Evolutionary conservation across 805 yeast genomes (phyloP).

Genomic region (Candida qinlingensis): DNA sequence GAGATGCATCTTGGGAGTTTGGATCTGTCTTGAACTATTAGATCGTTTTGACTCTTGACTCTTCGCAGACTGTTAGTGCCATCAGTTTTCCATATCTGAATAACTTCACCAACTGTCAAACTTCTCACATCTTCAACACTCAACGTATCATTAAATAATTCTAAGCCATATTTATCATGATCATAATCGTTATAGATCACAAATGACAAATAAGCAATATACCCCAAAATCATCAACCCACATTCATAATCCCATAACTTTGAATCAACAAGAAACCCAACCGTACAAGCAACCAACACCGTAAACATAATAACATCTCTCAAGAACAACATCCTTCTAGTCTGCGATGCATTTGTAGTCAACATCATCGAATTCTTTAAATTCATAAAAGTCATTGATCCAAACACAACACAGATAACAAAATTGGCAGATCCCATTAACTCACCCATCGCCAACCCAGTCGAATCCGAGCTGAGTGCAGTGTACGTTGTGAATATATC

Average conservation of each 20-base stretch:
- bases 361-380: constrained; percentile 42
- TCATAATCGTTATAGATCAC: neutral
- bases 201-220: constrained; percentile 49
- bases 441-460: constrained; percentile 82
- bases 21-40: neutral
- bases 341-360: neutral
- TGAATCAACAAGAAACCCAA: constrained; percentile 53
- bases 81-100: neutral
- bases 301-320: constrained; percentile 60
- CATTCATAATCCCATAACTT: constrained; percentile 52
- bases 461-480: constrained; percentile 69
- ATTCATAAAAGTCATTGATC: constrained; percentile 63
- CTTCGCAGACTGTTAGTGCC: neutral
- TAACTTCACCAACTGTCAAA: neutral
- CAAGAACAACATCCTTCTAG: constrained; percentile 42
- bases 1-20: neutral
- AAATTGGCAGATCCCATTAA: constrained; percentile 88
- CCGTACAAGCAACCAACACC: constrained; percentile 41
- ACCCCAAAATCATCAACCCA: constrained; percentile 47
- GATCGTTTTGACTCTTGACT: constrained; percentile 1
- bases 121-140: constrained; percentile 2
- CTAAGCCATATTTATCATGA: neutral
- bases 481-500: constrained; percentile 82
- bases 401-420: constrained; percentile 73
- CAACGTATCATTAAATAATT: neutral